Evolutionary conservation across 2,329 filamentous ascomycete species (phyloP), one percentile per base, ranked within the genome.

Genomic region (Fusarium cicatricum): DNA sequence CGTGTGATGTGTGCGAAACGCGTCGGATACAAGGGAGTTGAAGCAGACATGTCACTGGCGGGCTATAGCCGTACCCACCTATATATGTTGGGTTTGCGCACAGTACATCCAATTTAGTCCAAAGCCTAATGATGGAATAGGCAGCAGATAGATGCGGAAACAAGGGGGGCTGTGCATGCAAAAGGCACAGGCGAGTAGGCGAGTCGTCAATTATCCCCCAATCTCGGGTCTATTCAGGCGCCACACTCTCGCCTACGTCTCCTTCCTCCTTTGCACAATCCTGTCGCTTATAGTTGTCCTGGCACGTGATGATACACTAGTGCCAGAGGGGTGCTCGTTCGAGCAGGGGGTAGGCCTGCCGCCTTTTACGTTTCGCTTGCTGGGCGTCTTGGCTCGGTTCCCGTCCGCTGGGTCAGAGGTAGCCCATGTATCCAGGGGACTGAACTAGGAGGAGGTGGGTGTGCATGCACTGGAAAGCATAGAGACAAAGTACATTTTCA

Each of bases 241-340:
- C 34, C 33, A 39, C 19, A 15, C 15, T 33, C 34, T 19, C 47
- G 32, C 41, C 43, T 39, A 38, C 45, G 45, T 57, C 29, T 38
- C 55, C 59, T 62, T 62, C 59, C 59, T 62, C 50, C 41, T 63
- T 62, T 42, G 54, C 58, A 36, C 45, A 42, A 32, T 4, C 12
- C 43, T 46, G 33, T 38, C 36, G 17, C 38, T 41, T 55, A 55
- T 62, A 62, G 48, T 51, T 41, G 23, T 47, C 38, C 41, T 62
- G 44, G 58, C 59, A 62, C 59, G 59, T 62, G 59, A 62, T 63
- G 52, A 55, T 15, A 23, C 54, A 55, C 59, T 62, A 62, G 54
- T 52, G 37, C 38, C 2, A 39, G 55, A 60, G 26, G 16, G 17
- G 32, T 54, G 37, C 15, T 17, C n/a, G 4, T n/a, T 23, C 19